Conservation (phyloP, 2,329 filamentous ascomycete species). For the Xylariaceae sp. region DNA sequence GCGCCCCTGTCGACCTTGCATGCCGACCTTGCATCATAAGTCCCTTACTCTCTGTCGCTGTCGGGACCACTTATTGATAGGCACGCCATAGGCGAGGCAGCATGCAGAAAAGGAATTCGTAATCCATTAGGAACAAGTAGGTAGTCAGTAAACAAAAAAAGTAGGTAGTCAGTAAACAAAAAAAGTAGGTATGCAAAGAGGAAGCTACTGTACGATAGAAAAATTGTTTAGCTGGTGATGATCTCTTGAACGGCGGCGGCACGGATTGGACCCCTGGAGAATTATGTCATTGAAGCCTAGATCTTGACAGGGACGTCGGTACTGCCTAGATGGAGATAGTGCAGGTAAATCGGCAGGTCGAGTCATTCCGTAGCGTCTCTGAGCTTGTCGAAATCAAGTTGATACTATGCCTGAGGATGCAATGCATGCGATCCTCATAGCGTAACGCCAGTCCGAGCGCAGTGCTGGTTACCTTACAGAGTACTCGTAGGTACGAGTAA, state of each 20-base stretch:
- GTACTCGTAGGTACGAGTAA: too few species aligned
- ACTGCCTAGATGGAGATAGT: not conserved
- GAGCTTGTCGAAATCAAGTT: not conserved
- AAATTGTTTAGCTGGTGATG: too few species aligned
- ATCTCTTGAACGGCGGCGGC: too few species aligned
- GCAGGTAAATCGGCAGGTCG: not conserved
- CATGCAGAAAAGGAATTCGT: not conserved
- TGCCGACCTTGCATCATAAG: constrained; percentile 3
- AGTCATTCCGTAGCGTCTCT: not conserved
- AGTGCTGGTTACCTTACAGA: too few species aligned
- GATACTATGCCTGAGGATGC: not conserved
- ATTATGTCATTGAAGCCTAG: not conserved
- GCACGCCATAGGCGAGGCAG: not conserved
- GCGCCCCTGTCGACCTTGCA: not conserved
- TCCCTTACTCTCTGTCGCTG: not conserved
- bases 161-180: not conserved
- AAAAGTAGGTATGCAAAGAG: not conserved
- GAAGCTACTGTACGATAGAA: too few species aligned
- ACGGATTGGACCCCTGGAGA: not conserved
- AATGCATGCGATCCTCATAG: not conserved
- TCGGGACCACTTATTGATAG: not conserved
- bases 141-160: not conserved
- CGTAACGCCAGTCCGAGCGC: not conserved
- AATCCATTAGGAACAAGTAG: too few species aligned
- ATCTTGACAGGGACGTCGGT: not conserved